Conservation (phyloP, 2,329 filamentous ascomycete species). For the Dactylellina parvicollis region DNA sequence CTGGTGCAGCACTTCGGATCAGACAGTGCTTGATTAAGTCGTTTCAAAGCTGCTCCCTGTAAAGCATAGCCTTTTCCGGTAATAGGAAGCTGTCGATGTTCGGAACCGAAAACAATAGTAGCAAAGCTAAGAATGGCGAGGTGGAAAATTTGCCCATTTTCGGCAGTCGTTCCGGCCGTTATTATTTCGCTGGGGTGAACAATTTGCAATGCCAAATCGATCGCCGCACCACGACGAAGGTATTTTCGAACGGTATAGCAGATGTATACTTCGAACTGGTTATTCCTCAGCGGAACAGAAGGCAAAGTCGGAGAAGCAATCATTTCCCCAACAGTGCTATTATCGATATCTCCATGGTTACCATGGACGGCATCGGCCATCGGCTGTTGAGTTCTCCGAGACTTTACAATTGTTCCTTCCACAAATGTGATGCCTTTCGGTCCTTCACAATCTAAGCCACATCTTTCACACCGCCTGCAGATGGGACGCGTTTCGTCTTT, state of each 20-base stretch:
- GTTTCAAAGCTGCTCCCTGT: conserved; percentile 57
- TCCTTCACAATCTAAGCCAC: conserved; percentile 58
- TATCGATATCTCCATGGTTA: neutral
- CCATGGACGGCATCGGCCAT: neutral
- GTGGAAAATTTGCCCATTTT: conserved; percentile 53
- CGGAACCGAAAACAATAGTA: conserved; percentile 58
- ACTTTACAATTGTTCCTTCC: conserved; percentile 58
- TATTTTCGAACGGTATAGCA: conserved; percentile 56
- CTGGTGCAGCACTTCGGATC: conserved; percentile 55
- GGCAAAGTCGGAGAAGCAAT: conserved; percentile 1
- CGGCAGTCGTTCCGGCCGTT: conserved; percentile 22
- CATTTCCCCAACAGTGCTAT: neutral
- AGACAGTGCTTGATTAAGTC: conserved; percentile 58
- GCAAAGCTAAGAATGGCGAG: conserved; percentile 58
- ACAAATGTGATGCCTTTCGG: conserved; percentile 58
- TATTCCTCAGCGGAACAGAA: conserved; percentile 31
- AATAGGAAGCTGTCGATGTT: conserved; percentile 55
- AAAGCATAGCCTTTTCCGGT: conserved; percentile 56
- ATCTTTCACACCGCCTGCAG: conserved; percentile 58
- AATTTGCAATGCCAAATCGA: conserved; percentile 57
- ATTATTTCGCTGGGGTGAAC: conserved; percentile 55
- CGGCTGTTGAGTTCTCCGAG: conserved; percentile 54
- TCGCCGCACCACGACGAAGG: conserved; percentile 56
- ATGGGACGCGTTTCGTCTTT: conserved; percentile 58
- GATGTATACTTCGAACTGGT: conserved; percentile 58